Base-by-base conservation (phyloP, 352 stramenopile genomes). In the Albugo laibachii region DNA sequence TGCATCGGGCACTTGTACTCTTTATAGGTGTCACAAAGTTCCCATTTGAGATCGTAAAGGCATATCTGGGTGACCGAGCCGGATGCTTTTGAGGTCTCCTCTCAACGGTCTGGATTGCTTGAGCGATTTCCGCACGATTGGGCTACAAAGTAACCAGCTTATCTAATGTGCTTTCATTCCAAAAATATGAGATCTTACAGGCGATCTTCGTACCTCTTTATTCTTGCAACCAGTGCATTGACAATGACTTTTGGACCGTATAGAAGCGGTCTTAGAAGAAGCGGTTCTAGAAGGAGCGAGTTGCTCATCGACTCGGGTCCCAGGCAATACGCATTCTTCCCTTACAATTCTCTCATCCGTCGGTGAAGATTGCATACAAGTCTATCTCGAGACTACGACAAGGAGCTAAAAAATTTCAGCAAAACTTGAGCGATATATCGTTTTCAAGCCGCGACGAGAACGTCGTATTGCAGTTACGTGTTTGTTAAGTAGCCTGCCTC, bases 141-240 rank as follows among this genome's bases (percentile, higher is more conserved):
- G 73, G 55, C 56, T 64, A 46, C 1, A 11, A 40, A 36, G 46
- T 5, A 13, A 15, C 46, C 5, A 37, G 27, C 13, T 14, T 13
- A 50, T 24, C 11, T 50, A 15, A 43, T 36, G 27, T 19, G n/a
- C n/a, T 13, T 27, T 16, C 24, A 19, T 13, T 19, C 39, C 27
- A 18, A 8, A 20, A 35, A 13, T 43, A 12, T 13, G 11, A 8
- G 1, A 31, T 15, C 35, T 36, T n/a, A n/a, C n/a, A 20, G 13
- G 27, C 15, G 19, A 5, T 35, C 11, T 13, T 44, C 47, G 31
- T 45, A 66, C 62, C 40, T 67, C 53, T 39, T 65, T 67, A 58
- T 89, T 89, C 53, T 76, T 80, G 56, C 77, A 89, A 50, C 60
- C 59, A 34, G 75, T n/a, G 50, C 77, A 89, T 57, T 83, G 67